Evolutionary conservation across 2,329 filamentous ascomycete species (phyloP).

Genomic region (Drechslerella dactyloides): DNA sequence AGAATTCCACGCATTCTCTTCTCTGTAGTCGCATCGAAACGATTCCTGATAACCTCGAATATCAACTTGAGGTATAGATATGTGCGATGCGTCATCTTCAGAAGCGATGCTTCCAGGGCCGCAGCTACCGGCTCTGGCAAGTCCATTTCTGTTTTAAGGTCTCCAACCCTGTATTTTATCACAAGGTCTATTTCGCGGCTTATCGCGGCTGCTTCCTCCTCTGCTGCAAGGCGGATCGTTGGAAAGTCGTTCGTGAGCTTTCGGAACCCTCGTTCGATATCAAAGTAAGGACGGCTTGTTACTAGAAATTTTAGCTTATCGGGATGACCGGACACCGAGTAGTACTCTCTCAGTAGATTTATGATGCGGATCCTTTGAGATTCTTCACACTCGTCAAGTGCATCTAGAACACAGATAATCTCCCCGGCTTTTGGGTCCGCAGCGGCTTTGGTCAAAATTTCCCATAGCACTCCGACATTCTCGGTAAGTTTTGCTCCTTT

Average conservation of each 20-base stretch:
- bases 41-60: conserved; percentile 55
- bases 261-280: conserved; percentile 55
- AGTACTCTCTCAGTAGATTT: neutral
- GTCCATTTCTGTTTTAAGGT: conserved; percentile 52
- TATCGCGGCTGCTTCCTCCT: conserved; percentile 57
- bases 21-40: conserved; percentile 53
- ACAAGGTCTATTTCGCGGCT: conserved; percentile 58
- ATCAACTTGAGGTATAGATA: conserved; percentile 59
- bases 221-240: conserved; percentile 55
- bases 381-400: conserved; percentile 58
- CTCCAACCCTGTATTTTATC: conserved; percentile 55
- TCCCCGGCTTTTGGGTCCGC: conserved; percentile 55
- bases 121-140: conserved; percentile 25
- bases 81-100: conserved; percentile 55
- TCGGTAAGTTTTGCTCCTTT: conserved; percentile 51
- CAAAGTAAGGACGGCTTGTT: conserved; percentile 57
- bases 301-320: conserved; percentile 57
- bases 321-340: conserved; percentile 7
- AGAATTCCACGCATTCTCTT: conserved; percentile 50
- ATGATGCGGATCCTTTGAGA: conserved; percentile 54
- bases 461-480: conserved; percentile 56
- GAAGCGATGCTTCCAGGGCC: conserved; percentile 35
- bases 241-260: conserved; percentile 21
- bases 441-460: conserved; percentile 55
- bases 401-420: conserved; percentile 59